Evolutionary conservation across 2,329 filamentous ascomycete genomes (phyloP).

Genomic region (Calonectria honghensis): DNA sequence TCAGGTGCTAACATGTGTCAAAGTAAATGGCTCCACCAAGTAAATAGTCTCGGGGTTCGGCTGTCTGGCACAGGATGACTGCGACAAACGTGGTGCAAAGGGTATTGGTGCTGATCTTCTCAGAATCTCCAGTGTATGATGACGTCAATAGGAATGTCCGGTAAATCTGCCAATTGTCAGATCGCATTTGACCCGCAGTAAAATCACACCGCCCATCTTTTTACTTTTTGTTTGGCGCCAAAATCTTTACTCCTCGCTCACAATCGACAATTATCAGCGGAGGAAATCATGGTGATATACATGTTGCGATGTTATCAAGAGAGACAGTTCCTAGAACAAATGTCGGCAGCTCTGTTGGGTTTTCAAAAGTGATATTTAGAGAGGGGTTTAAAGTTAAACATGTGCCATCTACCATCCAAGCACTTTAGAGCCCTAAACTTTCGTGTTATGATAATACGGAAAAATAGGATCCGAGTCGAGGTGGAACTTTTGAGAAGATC

Average conservation of each 20-base stretch:
- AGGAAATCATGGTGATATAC: neutral
- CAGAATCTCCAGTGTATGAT: neutral
- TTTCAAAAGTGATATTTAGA: neutral
- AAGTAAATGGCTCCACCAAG: neutral
- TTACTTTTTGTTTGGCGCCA: neutral
- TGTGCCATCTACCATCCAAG: too few species aligned
- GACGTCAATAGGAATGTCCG: constrained; percentile 6
- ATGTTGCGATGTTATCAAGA: neutral
- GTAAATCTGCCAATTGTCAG: neutral
- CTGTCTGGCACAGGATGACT: neutral
- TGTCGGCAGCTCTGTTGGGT: neutral
- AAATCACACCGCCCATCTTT: neutral
- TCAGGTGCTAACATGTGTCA: neutral
- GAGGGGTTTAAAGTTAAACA: neutral
- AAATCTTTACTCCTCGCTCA: neutral
- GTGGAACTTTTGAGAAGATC: neutral
- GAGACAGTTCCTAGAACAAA: neutral
- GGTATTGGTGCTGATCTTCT: neutral
- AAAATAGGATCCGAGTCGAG: neutral
- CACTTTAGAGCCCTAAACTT: neutral
- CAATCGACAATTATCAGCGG: neutral
- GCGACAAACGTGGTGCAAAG: neutral
- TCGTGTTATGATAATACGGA: neutral
- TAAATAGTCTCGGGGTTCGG: neutral
- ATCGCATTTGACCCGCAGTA: neutral